Conservation (phyloP, 2,329 filamentous ascomycete genomes). For the Hymenoscyphus albidus region DNA sequence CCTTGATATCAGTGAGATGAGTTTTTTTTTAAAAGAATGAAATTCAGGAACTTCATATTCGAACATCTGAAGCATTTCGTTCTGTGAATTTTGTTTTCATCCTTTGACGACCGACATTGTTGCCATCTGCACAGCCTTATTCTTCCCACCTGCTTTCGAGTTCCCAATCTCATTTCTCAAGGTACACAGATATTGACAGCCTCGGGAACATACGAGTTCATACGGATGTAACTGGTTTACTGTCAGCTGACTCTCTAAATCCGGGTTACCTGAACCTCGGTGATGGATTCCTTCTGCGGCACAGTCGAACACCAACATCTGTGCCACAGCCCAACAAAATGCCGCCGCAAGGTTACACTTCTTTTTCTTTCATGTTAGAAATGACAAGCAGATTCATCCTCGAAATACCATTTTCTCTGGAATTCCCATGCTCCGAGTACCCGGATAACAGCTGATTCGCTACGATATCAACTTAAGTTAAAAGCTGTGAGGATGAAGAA, state of each 20-base stretch:
- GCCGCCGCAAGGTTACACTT: background rate
- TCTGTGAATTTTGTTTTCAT: background rate
- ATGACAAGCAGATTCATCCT: background rate
- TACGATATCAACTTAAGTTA: too few species aligned
- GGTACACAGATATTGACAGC: background rate
- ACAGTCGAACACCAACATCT: background rate
- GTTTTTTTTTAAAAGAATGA: background rate
- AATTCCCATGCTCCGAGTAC: background rate
- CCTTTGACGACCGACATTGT: background rate
- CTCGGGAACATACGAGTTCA: too few species aligned
- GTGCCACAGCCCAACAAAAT: background rate
- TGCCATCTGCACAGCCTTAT: background rate
- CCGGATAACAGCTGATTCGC: too few species aligned
- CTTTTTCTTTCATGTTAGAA: background rate
- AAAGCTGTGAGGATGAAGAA: too few species aligned
- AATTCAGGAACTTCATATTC: background rate
- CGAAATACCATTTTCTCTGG: background rate
- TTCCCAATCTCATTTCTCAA: background rate
- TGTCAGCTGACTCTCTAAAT: background rate
- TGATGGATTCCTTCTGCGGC: background rate
- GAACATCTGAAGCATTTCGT: background rate
- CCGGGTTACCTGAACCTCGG: too few species aligned
- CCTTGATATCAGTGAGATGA: background rate
- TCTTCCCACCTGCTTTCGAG: background rate
- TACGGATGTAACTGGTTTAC: too few species aligned